These are phyloP conservation scores for Clitocybe nebularis DNA, from an alignment of 1,284 basidiomycete species.

Conservation along the genomic window DNA sequence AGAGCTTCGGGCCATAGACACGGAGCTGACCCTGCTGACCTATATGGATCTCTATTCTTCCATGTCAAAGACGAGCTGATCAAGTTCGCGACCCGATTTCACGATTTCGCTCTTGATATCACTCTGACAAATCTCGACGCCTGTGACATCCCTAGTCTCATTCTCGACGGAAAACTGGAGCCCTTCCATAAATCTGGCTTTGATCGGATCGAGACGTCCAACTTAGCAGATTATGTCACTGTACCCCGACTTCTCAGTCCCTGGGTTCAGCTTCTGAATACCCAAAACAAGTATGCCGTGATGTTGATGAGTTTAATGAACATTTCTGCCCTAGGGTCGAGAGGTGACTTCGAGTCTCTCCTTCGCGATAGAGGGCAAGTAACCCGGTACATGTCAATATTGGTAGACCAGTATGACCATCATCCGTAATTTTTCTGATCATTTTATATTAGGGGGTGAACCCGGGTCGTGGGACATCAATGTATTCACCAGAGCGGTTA, in stretches of 20 bases:
- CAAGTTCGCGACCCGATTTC: constrained; percentile 33
- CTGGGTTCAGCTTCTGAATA: constrained; percentile 36
- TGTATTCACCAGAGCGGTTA: background rate
- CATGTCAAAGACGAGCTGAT: constrained; percentile 38
- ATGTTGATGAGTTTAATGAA: constrained; percentile 17
- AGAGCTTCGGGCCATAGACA: constrained; percentile 26
- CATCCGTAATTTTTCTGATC: too few relatives aligned
- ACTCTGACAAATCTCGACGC: constrained; percentile 36
- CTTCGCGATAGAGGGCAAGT: too few relatives aligned
- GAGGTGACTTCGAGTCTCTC: too few relatives aligned
- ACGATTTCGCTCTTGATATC: constrained; percentile 33
- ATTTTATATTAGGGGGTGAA: constrained; percentile 10
- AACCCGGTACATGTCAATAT: too few relatives aligned
- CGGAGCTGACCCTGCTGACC: constrained; percentile 32
- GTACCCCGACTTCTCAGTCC: constrained; percentile 29
- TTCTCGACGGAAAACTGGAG: constrained; percentile 29
- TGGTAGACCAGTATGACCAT: too few relatives aligned
- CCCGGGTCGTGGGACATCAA: background rate
- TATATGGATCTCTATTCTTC: constrained; percentile 42
- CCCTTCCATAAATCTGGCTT: constrained; percentile 32
- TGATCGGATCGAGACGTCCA: constrained; percentile 37
- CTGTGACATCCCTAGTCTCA: constrained; percentile 28
- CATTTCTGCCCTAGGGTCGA: too few relatives aligned
- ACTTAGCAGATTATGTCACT: constrained; percentile 32
- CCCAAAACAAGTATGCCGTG: constrained; percentile 25